Evolutionary conservation across 768 basidiomycete genomes (phyloP).

Genomic region (Tylopilus felleus): DNA sequence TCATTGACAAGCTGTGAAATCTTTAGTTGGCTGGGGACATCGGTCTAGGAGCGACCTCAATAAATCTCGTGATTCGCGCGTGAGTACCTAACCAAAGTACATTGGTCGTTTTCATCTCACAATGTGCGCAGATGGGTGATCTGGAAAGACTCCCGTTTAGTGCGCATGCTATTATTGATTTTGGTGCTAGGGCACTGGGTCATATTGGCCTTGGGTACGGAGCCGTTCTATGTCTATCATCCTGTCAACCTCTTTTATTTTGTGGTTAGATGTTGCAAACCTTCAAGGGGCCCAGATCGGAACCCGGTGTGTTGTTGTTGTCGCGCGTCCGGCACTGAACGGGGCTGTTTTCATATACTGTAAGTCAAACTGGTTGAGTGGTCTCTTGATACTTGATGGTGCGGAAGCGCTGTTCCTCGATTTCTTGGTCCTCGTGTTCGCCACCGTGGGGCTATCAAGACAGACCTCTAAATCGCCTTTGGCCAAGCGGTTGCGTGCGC

Average conservation of each 20-base stretch:
- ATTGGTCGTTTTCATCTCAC: background rate
- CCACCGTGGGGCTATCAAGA: slow-evolving; percentile 14
- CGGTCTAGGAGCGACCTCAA: slow-evolving; percentile 17
- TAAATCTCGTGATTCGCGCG: slow-evolving; percentile 31
- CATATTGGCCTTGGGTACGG: slow-evolving; percentile 14
- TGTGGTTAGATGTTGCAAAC: slow-evolving; percentile 14
- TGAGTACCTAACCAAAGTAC: slow-evolving; percentile 3
- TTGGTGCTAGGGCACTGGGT: slow-evolving; percentile 23
- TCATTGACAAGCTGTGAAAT: background rate
- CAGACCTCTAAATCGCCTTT: slow-evolving; percentile 16
- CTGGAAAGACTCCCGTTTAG: slow-evolving; percentile 19
- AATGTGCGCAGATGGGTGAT: slow-evolving; percentile 26
- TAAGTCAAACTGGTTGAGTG: slow-evolving; percentile 5
- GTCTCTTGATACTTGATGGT: background rate
- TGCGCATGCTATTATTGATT: slow-evolving; percentile 14
- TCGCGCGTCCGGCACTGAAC: background rate
- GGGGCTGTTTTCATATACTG: slow-evolving; percentile 18
- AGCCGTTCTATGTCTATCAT: background rate
- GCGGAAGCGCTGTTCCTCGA: slow-evolving; percentile 23
- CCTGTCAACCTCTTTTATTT: background rate
- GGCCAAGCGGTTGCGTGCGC: slow-evolving; percentile 13
- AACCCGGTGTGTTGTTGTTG: background rate
- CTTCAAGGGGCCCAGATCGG: background rate
- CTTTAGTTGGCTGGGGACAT: slow-evolving; percentile 16
- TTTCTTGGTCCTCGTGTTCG: slow-evolving; percentile 19